Conservation (phyloP, 2,329 filamentous ascomycete genomes). For the Tolypocladium ovalisporum region DNA sequence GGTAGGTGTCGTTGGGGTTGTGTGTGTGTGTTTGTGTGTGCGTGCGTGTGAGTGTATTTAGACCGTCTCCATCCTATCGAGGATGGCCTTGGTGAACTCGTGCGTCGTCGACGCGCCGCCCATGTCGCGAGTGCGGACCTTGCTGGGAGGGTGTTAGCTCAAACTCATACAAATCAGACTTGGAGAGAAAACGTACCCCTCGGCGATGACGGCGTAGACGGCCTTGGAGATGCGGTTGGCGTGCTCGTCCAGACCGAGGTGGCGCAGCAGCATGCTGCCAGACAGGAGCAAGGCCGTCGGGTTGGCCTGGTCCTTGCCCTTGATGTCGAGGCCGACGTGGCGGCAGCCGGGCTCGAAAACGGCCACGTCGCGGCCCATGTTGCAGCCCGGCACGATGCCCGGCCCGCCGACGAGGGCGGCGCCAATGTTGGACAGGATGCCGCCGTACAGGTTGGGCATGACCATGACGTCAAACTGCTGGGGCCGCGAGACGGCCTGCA, state of each 20-base stretch:
- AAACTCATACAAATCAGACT: background rate
- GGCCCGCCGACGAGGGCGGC: slow-evolving; percentile 94
- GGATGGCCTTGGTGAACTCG: slow-evolving; percentile 88
- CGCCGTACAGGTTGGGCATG: slow-evolving; percentile 98
- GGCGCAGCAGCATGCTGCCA: slow-evolving; percentile 92
- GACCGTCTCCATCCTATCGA: slow-evolving; percentile 85
- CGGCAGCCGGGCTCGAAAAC: slow-evolving; percentile 98
- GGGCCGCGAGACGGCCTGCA: slow-evolving; percentile 93
- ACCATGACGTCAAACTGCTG: slow-evolving; percentile 99
- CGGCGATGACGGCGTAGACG: slow-evolving; percentile 66
- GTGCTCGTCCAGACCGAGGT: slow-evolving; percentile 94
- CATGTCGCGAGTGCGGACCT: slow-evolving; percentile 90
- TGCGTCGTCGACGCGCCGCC: slow-evolving; percentile 81
- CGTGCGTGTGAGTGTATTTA: slow-evolving; percentile 26
- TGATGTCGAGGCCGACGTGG: slow-evolving; percentile 98
- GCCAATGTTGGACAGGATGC: slow-evolving; percentile 97
- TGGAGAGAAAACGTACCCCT: slow-evolving; percentile 53
- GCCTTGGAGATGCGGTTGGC: slow-evolving; percentile 96
- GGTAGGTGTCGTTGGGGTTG: background rate
- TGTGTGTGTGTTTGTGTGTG: background rate
- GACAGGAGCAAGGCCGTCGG: slow-evolving; percentile 92
- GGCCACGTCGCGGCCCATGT: slow-evolving; percentile 97
- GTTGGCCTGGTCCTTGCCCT: slow-evolving; percentile 99
- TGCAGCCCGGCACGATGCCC: slow-evolving; percentile 95
- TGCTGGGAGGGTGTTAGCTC: slow-evolving; percentile 45